Evolutionary conservation across 1,139 yeast species (phyloP).

Genomic region (Scheffersomyces parashehatae): DNA sequence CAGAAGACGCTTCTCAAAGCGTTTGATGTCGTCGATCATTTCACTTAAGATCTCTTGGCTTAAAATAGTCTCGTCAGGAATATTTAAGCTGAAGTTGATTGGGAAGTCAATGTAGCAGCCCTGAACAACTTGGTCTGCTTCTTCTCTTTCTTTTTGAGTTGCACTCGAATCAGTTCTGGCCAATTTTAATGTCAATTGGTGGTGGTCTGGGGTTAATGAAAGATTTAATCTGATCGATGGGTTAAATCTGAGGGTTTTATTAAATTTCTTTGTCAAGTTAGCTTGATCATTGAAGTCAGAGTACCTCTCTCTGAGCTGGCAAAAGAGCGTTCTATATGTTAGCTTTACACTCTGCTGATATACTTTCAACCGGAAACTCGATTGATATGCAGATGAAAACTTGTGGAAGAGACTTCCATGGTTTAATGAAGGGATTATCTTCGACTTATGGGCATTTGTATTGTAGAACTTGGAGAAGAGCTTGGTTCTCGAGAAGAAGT

Average conservation of each 20-base stretch:
- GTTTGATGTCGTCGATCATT: conserved; percentile 34
- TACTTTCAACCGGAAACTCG: conserved; percentile 19
- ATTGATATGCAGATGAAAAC: conserved; percentile 26
- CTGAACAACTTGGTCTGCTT: conserved; percentile 8
- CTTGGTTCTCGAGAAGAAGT: conserved; percentile 11
- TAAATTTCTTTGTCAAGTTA: conserved; percentile 1
- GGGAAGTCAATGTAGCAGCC: conserved; percentile 60
- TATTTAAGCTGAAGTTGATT: conserved; percentile 35
- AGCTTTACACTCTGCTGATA: conserved; percentile 20
- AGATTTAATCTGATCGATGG: conserved; percentile 14
- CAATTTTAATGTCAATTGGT: conserved; percentile 36
- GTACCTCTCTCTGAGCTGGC: conserved; percentile 11
- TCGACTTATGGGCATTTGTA: conserved; percentile 7
- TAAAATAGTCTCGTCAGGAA: conserved; percentile 54
- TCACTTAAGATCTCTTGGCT: conserved; percentile 47
- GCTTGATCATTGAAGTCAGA: not conserved
- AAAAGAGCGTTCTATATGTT: conserved; percentile 19
- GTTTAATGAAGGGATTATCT: conserved; percentile 11
- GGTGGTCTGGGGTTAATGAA: conserved; percentile 38
- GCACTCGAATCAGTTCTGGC: conserved; percentile 36
- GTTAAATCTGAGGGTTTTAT: not conserved
- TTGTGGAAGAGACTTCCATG: conserved; percentile 24
- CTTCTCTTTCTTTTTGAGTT: conserved; percentile 17
- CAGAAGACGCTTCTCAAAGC: conserved; percentile 35
- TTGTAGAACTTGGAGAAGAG: conserved; percentile 14